Base-by-base conservation (phyloP, 257 asterid species). In the Cruciata laevipes region DNA sequence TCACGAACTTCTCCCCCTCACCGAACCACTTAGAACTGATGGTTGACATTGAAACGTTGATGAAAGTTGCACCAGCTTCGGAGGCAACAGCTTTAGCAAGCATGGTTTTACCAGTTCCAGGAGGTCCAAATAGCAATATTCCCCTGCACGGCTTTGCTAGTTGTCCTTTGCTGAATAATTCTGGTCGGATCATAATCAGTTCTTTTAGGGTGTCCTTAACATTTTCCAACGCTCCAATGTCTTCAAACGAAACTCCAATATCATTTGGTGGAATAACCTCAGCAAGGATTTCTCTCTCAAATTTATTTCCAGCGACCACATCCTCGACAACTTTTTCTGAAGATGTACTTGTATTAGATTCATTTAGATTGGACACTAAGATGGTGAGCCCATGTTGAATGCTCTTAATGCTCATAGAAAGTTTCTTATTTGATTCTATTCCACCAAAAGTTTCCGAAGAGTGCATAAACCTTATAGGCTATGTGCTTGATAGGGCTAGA, bases 11-110 rank as follows among this genome's bases (percentile, higher is more conserved):
- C 79, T 90, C 96, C 67, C 89, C 96, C 82, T 87, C 97, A 74
- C 97, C 95, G 74, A 90, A 87, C 95, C 95, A 87, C 85, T 87
- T 90, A 14, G 96, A 87, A 12, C 90, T 84, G 68, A 87, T 87
- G 80, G 91, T 87, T 42, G 97, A 87, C 95, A 86, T 84, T 18
- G 90, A 90, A 80, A 90, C 86, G 78, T 86, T 90, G 38, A 87
- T 85, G 76, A 87, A 90, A 82, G 87, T 90, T 24, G 97, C 97
- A 73, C 91, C 89, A 70, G 94, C 95, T 77, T 87, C 95, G 3
- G 95, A 87, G 64, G 97, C 97, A 77, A 90, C 95, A 64, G 97
- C 97, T 82, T 90, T 90, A 61, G 96, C 97, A 70, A 90, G 87
- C 96, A 90, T 87, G 53, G 97, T 90, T 80, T 87, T 87, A 72